phyloP scores from a whole-genome alignment of 257 asterid genomes.

The Solanum gracilifrons region DNA sequence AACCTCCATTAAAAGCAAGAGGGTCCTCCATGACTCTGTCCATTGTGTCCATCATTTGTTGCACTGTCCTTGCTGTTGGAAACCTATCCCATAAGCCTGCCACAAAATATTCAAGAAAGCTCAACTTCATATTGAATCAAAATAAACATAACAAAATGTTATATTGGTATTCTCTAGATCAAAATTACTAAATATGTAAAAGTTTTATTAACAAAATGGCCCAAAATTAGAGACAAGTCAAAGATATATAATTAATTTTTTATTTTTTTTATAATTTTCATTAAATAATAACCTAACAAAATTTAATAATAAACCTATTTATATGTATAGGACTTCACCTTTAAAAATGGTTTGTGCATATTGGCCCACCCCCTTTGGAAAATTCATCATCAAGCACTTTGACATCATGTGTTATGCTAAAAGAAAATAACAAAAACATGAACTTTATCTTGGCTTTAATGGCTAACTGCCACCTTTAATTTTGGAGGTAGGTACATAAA shows the following conservation, averaged over 20 bases:
- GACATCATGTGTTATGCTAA: not conserved
- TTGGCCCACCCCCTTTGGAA: not conserved
- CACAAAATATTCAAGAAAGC: not conserved
- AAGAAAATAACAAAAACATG: not conserved
- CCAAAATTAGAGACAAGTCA: not conserved
- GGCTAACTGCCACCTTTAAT: no score
- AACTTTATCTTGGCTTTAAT: not conserved
- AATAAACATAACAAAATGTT: not conserved
- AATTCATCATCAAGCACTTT: not conserved
- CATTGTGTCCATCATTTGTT: slow-evolving; percentile 82
- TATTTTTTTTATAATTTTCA: not conserved
- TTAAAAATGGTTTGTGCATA: not conserved
- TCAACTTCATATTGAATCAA: not conserved
- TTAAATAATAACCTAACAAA: not conserved
- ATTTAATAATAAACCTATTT: not conserved
- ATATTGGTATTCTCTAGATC: not conserved
- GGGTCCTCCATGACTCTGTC: slow-evolving; percentile 63
- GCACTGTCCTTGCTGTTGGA: slow-evolving; percentile 66
- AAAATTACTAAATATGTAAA: not conserved
- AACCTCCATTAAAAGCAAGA: slow-evolving; percentile 15
- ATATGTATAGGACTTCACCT: not conserved
- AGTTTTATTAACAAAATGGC: not conserved
- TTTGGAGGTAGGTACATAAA: no score
- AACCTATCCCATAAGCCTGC: slow-evolving; percentile 68
- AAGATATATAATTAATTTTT: not conserved